Base-by-base conservation (phyloP, 768 basidiomycete genomes). In the Rickenella mellea region DNA sequence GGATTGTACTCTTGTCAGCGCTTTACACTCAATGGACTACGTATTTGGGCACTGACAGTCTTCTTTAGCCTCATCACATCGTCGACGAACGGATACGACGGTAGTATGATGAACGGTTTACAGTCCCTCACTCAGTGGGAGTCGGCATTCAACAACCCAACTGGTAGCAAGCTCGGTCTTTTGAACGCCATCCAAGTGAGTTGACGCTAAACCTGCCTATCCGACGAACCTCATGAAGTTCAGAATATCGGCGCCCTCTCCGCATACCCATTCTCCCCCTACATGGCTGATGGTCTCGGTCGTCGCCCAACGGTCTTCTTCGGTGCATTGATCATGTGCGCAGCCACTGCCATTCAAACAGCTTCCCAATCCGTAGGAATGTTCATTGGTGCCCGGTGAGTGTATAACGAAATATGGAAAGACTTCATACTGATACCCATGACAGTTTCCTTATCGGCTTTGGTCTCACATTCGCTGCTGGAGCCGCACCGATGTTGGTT, bases 401-500 rank as follows among this genome's bases (percentile, higher is more conserved):
- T 41, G 35, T 47, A 28, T 3, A 11, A 3, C n/a, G 29, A 36
- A 26, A 11, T 27, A 24, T 29, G 27, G 17, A 9, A 31, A 24
- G 14, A 32, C 22, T 17, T n/a, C 41, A 42, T 37, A 9, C 25
- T n/a, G 28, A 21, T 8, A 24, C 32, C 20, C 33, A 22, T 14
- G 19, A 9, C 10, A 61, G 62, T 42, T 63, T 65, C 48, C 43
- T 61, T 48, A 60, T 70, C 40, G 69, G 69, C 8, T 68, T 71
- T 46, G 68, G 69, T 19, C 58, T 64, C 30, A 58, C 62, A 4
- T 67, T 71, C 45, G 63, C 65, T 9, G 52, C 56, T 10, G 60
- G 59, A 37, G 63, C 72, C 26, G 69, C 74, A 3, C 73, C 73
- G 5, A 53, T 74, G 19, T 62, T 75, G 14, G 59, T 74, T 44